Conservation (phyloP, 306 rosid species). For the Nissolia schottii region DNA sequence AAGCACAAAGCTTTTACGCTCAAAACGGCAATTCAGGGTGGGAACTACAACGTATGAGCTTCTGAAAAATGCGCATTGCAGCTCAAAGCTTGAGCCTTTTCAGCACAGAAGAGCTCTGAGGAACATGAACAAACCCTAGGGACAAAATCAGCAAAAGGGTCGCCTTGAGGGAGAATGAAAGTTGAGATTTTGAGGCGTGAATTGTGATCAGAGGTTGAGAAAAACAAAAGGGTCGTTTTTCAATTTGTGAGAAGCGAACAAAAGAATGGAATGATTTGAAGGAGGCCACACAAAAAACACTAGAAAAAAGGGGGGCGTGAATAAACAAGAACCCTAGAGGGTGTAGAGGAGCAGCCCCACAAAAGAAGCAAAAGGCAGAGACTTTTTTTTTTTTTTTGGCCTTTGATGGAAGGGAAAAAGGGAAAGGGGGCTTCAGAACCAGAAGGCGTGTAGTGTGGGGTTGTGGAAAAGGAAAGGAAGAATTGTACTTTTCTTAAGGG, state of each 20-base stretch:
- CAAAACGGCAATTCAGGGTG: constrained; percentile 17
- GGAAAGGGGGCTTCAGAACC: neutral
- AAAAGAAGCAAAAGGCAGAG: constrained; percentile 16
- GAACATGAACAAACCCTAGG: constrained; percentile 33
- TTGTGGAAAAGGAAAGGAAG: constrained; percentile 30
- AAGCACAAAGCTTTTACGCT: constrained; percentile 14
- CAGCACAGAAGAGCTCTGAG: constrained; percentile 17
- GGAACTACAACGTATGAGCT: constrained; percentile 11
- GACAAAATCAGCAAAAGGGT: constrained; percentile 9
- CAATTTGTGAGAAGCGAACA: constrained; percentile 19
- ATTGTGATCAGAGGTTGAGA: neutral
- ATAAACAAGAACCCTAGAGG: constrained; percentile 37
- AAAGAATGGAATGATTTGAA: constrained; percentile 25
- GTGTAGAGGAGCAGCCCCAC: constrained; percentile 27
- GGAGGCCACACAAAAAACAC: constrained; percentile 9
- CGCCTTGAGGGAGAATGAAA: neutral
- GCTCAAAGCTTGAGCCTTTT: constrained; percentile 16
- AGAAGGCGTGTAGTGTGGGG: constrained; percentile 33
- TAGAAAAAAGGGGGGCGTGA: neutral
- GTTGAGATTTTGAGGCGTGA: constrained; percentile 18
- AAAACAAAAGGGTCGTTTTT: constrained; percentile 21
- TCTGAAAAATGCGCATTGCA: constrained; percentile 36
- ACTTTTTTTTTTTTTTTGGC: constrained; percentile 34
- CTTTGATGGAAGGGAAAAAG: neutral
- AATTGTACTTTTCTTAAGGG: constrained; percentile 30